Evolutionary conservation across 495 filamentous ascomycete genomes (phyloP), one percentile per base, ranked within the genome.

Genomic region (Aspergillus kassunensis): DNA sequence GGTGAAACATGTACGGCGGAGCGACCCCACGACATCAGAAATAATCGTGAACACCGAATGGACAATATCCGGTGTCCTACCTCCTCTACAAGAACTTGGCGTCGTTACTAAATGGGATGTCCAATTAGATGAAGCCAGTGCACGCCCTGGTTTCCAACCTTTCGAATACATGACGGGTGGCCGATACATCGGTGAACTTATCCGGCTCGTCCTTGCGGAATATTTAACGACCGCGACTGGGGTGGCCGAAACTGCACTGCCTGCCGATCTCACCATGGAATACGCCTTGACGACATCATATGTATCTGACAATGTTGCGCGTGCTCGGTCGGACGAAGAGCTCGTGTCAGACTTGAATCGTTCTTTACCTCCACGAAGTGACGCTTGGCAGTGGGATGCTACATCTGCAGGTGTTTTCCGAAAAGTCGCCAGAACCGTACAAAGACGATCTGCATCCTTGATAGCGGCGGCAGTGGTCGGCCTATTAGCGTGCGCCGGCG

Each of bases 161-260:
- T 84, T 92, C 48, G 89, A 95, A 67, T 91, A 91, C 64, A 89
- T 95, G 87, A 90, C 88, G 1, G 80, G 86, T 15, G 89, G 89
- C 0, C 78, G 88, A 15, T 95, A 95, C 61, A 76, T 95, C 13
- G 89, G 89, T 39, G 89, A 92, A 71, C 75, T 95, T n/a, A 84
- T 82, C 21, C 80, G 89, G 9, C 61, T 91, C 6, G 81, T 89
- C 18, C 75, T 87, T 35, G 67, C 85, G 25, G 87, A 90, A 54
- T 84, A 86, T 50, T 69, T 90, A 21, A 73, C 71, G 1, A 71
- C 62, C 11, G 56, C 76, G 8, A 54, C 72, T 9, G 60, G 65
- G 16, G 43, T 66, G 15, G 61, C 63, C 4, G 66, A 55, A 57
- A 63, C 67, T 7, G 53, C 63, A n/a, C 62, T 89, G n/a, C 86